phyloP scores from a whole-genome alignment of 208 protist species.

The Crithidia sp. region DNA sequence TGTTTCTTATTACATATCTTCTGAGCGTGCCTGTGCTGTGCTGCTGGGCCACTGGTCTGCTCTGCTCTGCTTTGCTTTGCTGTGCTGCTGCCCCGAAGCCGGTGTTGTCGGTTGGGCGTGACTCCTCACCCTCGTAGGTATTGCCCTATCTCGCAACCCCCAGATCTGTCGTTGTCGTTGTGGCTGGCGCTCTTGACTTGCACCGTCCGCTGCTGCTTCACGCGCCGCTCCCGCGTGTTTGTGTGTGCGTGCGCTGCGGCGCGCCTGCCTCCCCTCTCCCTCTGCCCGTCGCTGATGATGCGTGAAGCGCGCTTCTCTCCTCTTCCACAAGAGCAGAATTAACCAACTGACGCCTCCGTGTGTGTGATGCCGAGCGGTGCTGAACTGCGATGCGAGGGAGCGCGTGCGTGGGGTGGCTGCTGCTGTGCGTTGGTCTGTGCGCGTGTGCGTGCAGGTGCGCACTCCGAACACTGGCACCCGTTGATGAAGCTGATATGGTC shows the following conservation, averaged over 20 bases:
- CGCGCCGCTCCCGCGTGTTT: no score
- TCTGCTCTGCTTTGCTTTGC: not conserved
- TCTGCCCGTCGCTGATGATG: slow-evolving; percentile 38
- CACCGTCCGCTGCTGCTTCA: no score
- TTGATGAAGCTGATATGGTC: slow-evolving; percentile 85
- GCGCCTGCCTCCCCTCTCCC: not conserved
- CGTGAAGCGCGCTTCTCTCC: slow-evolving; percentile 50
- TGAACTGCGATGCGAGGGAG: slow-evolving; percentile 13
- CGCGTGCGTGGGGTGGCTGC: not conserved
- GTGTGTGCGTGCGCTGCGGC: no score
- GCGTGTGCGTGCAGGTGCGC: not conserved
- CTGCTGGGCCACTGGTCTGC: not conserved
- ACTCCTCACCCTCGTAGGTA: slow-evolving; percentile 31
- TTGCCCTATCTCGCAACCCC: slow-evolving; percentile 42
- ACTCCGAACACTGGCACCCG: not conserved
- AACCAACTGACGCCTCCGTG: slow-evolving; percentile 39
- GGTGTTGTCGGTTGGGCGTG: slow-evolving; percentile 56
- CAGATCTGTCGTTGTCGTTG: slow-evolving; percentile 22
- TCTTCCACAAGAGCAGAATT: slow-evolving; percentile 54
- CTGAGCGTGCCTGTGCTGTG: slow-evolving; percentile 35
- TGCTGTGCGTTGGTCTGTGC: not conserved
- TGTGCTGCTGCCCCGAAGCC: not conserved
- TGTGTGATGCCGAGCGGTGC: slow-evolving; percentile 39
- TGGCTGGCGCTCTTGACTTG: no score
- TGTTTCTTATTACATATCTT: slow-evolving; percentile 55